A percentile compares a stretch with the other conserved stretches of the same genome.
These are phyloP conservation scores for Lactifluus pinguis DNA, from an alignment of 768 basidiomycete species.

Conservation along the genomic window DNA sequence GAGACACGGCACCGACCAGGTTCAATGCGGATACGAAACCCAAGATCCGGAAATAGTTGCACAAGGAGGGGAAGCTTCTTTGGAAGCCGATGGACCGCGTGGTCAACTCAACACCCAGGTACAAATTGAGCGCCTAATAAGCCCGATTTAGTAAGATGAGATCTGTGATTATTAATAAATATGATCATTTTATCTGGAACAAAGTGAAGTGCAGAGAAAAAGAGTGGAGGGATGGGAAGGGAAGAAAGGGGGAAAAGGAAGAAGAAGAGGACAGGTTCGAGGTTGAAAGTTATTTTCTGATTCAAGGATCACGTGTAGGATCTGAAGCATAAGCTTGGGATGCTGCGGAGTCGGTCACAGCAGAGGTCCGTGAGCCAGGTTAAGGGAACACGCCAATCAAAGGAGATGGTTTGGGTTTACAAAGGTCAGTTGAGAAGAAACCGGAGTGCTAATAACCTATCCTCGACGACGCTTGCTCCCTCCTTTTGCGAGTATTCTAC, in stretches of 20 bases:
- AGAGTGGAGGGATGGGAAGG: background rate
- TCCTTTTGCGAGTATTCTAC: background rate
- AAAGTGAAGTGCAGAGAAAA: too few species aligned
- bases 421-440: too few species aligned
- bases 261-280: background rate
- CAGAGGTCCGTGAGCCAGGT: background rate
- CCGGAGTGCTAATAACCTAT: too few species aligned
- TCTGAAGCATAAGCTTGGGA: background rate
- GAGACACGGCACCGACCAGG: background rate
- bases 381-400: background rate
- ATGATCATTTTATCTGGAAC: background rate
- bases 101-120: background rate
- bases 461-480: too few species aligned
- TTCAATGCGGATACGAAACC: background rate
- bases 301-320: background rate
- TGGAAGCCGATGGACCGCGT: background rate
- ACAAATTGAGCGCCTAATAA: background rate
- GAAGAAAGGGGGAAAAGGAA: background rate
- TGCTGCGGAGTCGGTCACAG: background rate
- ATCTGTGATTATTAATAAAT: background rate
- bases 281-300: too few species aligned
- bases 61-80: background rate
- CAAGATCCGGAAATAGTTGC: conserved; percentile 6
- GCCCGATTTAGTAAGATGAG: background rate
- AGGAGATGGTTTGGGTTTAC: too few species aligned